These are phyloP conservation scores for Coemansia sp. DNA, from an alignment of 192 early-diverging fungal genomes.

Conservation along the genomic window DNA sequence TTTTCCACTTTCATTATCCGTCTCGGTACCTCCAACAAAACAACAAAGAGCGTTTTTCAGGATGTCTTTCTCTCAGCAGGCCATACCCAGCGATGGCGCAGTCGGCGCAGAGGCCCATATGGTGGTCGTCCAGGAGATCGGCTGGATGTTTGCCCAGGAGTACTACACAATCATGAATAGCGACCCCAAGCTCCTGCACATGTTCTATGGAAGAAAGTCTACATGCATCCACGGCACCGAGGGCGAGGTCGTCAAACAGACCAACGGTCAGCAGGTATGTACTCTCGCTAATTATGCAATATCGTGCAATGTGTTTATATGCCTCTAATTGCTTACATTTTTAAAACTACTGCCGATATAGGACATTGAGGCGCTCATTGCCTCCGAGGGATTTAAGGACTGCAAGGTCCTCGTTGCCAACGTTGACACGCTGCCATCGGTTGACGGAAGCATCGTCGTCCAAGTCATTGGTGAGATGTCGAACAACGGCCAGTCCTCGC, in stretches of 20 bases:
- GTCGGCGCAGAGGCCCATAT: constrained; percentile 23
- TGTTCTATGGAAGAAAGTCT: constrained; percentile 87
- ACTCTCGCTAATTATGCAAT: background rate
- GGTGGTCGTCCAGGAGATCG: constrained; percentile 66
- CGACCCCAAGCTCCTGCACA: constrained; percentile 74
- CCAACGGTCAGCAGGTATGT: constrained; percentile 64
- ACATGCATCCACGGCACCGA: constrained; percentile 80
- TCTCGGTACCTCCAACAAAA: background rate
- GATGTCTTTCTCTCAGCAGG: constrained; percentile 40
- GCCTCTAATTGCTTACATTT: constrained; percentile 19
- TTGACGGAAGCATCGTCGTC: constrained; percentile 76
- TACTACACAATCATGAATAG: constrained; percentile 93
- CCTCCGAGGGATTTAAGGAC: constrained; percentile 74
- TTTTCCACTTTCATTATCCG: background rate
- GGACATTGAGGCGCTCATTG: constrained; percentile 80
- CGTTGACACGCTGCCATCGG: constrained; percentile 79
- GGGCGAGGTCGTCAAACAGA: constrained; percentile 65
- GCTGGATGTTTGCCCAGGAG: constrained; percentile 91
- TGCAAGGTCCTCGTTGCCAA: constrained; percentile 84
- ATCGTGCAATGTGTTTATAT: background rate
- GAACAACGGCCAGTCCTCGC: constrained; percentile 72
- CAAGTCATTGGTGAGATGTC: constrained; percentile 93
- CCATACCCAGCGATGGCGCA: constrained; percentile 40
- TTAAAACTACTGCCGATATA: constrained; percentile 24
- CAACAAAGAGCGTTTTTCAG: background rate